These are phyloP conservation scores for Brettanomyces sp. DNA, from an alignment of 805 yeast species.

Conservation along the genomic window DNA sequence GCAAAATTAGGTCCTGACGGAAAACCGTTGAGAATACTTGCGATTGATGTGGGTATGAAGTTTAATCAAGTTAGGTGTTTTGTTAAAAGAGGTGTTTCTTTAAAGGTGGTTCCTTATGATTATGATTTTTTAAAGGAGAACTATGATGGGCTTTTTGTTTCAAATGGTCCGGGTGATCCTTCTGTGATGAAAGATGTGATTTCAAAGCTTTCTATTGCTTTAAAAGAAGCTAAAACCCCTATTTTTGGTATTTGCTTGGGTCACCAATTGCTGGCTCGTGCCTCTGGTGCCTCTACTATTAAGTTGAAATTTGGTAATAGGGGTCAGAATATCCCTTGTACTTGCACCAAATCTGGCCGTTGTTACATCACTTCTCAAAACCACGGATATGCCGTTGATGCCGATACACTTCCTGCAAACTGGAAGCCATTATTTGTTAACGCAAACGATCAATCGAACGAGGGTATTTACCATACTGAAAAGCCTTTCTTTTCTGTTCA, in stretches of 20 bases:
- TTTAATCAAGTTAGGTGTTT: constrained; percentile 96
- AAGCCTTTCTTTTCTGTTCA: constrained; percentile 95
- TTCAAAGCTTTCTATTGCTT: constrained; percentile 44
- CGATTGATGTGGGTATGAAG: constrained; percentile 97
- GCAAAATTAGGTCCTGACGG: constrained; percentile 60
- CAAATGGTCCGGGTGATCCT: constrained; percentile 99
- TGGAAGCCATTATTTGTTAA: constrained; percentile 95
- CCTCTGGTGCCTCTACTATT: constrained; percentile 86
- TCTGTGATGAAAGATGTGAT: constrained; percentile 68
- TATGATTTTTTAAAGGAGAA: constrained; percentile 72
- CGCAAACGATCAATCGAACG: constrained; percentile 95
- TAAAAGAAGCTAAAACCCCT: constrained; percentile 69
- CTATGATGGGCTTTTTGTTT: constrained; percentile 90
- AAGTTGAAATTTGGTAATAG: constrained; percentile 97
- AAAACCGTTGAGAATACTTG: constrained; percentile 69
- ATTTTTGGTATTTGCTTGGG: constrained; percentile 97
- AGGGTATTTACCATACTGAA: constrained; percentile 88
- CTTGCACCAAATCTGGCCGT: constrained; percentile 75
- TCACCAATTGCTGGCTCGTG: constrained; percentile 92
- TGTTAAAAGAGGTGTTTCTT: constrained; percentile 90
- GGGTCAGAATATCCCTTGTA: constrained; percentile 96
- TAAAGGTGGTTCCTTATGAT: constrained; percentile 93
- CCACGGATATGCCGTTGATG: constrained; percentile 97
- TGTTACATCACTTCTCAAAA: constrained; percentile 98
- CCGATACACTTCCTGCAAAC: constrained; percentile 56